phyloP scores from a whole-genome alignment of 2,329 filamentous ascomycete species.

The Aureobasidium uvarum region DNA sequence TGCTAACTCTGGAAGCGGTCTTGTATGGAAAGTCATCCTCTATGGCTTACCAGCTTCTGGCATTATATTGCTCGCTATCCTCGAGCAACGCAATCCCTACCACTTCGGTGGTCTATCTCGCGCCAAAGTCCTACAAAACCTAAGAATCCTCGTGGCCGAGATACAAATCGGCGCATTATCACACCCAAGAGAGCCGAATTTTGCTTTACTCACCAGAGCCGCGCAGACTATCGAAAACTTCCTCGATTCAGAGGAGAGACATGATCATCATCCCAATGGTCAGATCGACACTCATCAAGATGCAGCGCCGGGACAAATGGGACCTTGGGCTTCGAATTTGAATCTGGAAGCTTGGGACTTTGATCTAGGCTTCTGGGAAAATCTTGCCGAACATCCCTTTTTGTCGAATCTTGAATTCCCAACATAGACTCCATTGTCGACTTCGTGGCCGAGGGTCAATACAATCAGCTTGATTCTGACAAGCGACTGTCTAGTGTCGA shows the following conservation, averaged over 20 bases:
- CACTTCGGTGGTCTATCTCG: constrained; percentile 13
- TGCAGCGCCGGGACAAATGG: not conserved
- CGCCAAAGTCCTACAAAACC: constrained; percentile 35
- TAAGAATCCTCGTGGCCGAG: constrained; percentile 38
- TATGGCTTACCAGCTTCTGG: constrained; percentile 42
- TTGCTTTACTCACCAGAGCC: constrained; percentile 34
- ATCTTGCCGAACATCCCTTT: constrained; percentile 37
- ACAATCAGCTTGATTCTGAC: too few relatives aligned
- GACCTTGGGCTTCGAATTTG: constrained; percentile 28
- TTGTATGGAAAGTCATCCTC: constrained; percentile 39
- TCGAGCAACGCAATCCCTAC: constrained; percentile 29
- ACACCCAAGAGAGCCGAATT: constrained; percentile 35
- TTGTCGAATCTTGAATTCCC: constrained; percentile 25
- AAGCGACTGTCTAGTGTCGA: too few relatives aligned
- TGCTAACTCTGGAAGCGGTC: constrained; percentile 39
- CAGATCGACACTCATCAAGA: constrained; percentile 9
- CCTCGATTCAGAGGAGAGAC: constrained; percentile 28
- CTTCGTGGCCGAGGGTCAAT: too few relatives aligned
- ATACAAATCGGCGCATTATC: constrained; percentile 37
- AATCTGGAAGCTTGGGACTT: constrained; percentile 35
- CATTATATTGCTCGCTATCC: constrained; percentile 36
- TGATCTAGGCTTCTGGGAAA: constrained; percentile 38
- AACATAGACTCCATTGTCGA: too few relatives aligned
- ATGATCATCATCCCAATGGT: constrained; percentile 25
- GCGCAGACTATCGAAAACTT: constrained; percentile 37